phyloP scores from a whole-genome alignment of 306 rosid species.

The Acmispon strigosus region DNA sequence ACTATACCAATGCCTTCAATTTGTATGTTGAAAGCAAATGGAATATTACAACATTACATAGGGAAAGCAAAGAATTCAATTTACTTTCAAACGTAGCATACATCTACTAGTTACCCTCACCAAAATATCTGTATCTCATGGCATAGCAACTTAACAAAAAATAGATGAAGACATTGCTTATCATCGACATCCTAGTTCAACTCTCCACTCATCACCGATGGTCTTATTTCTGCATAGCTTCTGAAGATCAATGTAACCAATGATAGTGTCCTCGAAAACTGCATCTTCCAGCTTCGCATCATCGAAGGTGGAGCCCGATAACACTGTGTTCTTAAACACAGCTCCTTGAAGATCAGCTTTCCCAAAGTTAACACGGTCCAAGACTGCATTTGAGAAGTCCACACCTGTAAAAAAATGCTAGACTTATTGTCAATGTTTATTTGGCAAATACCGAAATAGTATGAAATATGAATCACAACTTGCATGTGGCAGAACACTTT shows the following conservation, averaged over 20 bases:
- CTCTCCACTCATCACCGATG: slow-evolving; percentile 58
- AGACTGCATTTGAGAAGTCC: slow-evolving; percentile 83
- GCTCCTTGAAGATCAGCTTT: slow-evolving; percentile 94
- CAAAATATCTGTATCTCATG: not conserved
- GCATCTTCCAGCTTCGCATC: slow-evolving; percentile 70
- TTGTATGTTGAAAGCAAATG: not conserved
- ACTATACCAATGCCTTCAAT: slow-evolving; percentile 9
- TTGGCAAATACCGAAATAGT: not conserved
- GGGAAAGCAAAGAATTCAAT: slow-evolving; percentile 6
- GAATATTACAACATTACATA: not conserved
- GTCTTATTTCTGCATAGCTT: slow-evolving; percentile 70
- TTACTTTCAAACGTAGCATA: slow-evolving; percentile 16
- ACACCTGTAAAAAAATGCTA: slow-evolving; percentile 45
- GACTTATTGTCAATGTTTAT: not conserved
- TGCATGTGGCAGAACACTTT: not conserved
- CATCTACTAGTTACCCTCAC: slow-evolving; percentile 14
- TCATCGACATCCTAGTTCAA: slow-evolving; percentile 83
- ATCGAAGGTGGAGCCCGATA: slow-evolving; percentile 86
- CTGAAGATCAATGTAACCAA: slow-evolving; percentile 90
- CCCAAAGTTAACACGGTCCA: slow-evolving; percentile 84
- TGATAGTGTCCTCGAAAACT: slow-evolving; percentile 85
- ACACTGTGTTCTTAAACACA: slow-evolving; percentile 58
- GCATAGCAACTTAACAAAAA: slow-evolving; percentile 5
- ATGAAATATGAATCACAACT: slow-evolving; percentile 1
- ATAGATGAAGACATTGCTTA: slow-evolving; percentile 13